These are phyloP conservation scores for Megacollybia platyphylla DNA, from an alignment of 1,284 basidiomycete genomes.

Conservation along the genomic window DNA sequence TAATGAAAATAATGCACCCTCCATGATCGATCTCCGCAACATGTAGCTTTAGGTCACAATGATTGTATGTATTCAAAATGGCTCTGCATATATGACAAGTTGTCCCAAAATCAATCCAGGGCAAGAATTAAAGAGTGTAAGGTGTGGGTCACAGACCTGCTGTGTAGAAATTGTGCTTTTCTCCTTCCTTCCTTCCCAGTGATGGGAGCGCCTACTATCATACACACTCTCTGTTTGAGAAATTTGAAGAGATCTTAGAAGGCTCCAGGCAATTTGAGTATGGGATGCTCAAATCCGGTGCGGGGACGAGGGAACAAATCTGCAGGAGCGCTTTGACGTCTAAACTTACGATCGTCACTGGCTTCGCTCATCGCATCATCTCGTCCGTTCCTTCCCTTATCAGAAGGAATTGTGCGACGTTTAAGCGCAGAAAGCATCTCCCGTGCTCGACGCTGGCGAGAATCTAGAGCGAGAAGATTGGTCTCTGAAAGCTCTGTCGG, in stretches of 20 bases:
- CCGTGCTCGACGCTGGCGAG: slow-evolving; percentile 36
- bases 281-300: slow-evolving; percentile 31
- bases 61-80: no score
- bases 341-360: slow-evolving; percentile 21
- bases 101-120: neutral
- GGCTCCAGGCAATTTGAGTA: slow-evolving; percentile 30
- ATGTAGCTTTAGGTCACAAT: no score
- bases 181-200: no score
- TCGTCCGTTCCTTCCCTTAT: slow-evolving; percentile 8
- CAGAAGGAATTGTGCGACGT: slow-evolving; percentile 33
- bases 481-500: slow-evolving; percentile 37
- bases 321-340: slow-evolving; percentile 34
- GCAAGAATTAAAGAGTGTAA: neutral
- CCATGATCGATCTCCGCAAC: no score
- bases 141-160: no score
- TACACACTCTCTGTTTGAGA: neutral
- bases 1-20: slow-evolving; percentile 19
- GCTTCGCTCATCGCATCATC: slow-evolving; percentile 9
- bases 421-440: slow-evolving; percentile 55
- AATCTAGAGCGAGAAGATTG: slow-evolving; percentile 34
- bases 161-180: no score
- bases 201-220: neutral
- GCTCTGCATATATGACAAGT: neutral
- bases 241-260: slow-evolving; percentile 20
- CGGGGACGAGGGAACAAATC: slow-evolving; percentile 27